Evolutionary conservation across 2,329 filamentous ascomycete genomes (phyloP).

Genomic region (Hypoxylon sp.): DNA sequence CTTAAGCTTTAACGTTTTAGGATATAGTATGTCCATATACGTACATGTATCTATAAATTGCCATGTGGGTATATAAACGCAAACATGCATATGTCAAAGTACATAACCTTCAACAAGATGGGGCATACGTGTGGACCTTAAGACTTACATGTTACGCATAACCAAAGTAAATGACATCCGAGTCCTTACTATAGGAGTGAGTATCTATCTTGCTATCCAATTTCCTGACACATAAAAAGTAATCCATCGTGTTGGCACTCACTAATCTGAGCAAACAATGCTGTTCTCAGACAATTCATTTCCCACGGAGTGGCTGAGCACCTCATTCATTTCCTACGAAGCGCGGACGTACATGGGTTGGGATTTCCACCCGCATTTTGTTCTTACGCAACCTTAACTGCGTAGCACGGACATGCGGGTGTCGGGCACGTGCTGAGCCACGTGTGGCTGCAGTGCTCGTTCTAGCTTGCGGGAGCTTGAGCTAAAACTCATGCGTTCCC

Average conservation of each 20-base stretch:
- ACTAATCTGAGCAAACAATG: conserved; percentile 3
- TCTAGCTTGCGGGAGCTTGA: background rate
- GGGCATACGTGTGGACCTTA: background rate
- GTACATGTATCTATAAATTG: background rate
- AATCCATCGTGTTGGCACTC: background rate
- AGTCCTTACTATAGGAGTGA: background rate
- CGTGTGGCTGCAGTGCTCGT: conserved; percentile 8
- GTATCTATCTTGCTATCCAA: background rate
- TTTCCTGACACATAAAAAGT: background rate
- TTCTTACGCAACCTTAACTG: no score
- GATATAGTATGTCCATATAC: background rate
- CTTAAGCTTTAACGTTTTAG: background rate
- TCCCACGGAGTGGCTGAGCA: conserved; percentile 16
- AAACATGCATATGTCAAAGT: background rate
- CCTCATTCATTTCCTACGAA: conserved; percentile 6
- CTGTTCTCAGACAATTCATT: conserved; percentile 1
- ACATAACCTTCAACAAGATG: background rate
- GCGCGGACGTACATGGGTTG: background rate
- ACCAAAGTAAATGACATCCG: background rate
- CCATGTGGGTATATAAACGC: background rate
- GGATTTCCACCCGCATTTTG: no score
- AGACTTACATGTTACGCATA: background rate
- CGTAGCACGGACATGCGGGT: background rate
- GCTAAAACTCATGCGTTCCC: conserved; percentile 12
- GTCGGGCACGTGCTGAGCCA: conserved; percentile 8